Evolutionary conservation across 768 basidiomycete genomes (phyloP).

Genomic region (Leccinum disarticulatum): DNA sequence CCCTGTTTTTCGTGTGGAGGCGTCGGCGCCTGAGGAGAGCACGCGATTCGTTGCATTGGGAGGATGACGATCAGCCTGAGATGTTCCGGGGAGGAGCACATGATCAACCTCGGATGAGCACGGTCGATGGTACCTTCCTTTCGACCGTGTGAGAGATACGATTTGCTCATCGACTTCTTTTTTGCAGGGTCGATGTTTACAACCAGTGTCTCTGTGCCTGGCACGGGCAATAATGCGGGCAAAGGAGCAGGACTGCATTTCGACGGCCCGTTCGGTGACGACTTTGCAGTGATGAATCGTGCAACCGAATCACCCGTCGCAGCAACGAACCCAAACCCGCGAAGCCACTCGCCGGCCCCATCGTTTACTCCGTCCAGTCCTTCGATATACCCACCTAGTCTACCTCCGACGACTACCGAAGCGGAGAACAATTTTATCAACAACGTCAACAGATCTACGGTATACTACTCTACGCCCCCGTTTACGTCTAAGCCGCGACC

Average conservation of each 20-base stretch:
- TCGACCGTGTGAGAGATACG: conserved; percentile 1
- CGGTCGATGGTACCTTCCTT: conserved; percentile 15
- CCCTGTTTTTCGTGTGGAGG: conserved; percentile 36
- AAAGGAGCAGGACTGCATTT: neutral
- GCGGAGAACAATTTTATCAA: neutral
- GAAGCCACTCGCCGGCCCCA: conserved; percentile 4
- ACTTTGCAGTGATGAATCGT: conserved; percentile 10
- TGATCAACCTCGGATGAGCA: conserved; percentile 28
- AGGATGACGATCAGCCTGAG: conserved; percentile 12
- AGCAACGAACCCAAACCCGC: conserved; percentile 3
- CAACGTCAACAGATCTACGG: conserved; percentile 18
- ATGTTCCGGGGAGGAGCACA: conserved; percentile 34
- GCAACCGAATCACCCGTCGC: conserved; percentile 24
- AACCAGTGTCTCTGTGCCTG: neutral
- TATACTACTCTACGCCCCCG: conserved; percentile 1
- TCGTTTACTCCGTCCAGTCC: conserved; percentile 47
- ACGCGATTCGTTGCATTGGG: conserved; percentile 33
- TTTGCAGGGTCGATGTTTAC: neutral
- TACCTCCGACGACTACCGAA: conserved; percentile 33
- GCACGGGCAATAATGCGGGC: neutral
- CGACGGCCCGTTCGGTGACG: conserved; percentile 2
- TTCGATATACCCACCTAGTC: conserved; percentile 49
- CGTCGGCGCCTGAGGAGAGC: conserved; percentile 42
- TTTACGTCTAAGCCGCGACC: neutral
- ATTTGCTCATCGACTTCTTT: neutral